Evolutionary conservation across 441 rosid species (phyloP), one percentile per base, ranked within the genome.

Genomic region (Mallotus japonicus): DNA sequence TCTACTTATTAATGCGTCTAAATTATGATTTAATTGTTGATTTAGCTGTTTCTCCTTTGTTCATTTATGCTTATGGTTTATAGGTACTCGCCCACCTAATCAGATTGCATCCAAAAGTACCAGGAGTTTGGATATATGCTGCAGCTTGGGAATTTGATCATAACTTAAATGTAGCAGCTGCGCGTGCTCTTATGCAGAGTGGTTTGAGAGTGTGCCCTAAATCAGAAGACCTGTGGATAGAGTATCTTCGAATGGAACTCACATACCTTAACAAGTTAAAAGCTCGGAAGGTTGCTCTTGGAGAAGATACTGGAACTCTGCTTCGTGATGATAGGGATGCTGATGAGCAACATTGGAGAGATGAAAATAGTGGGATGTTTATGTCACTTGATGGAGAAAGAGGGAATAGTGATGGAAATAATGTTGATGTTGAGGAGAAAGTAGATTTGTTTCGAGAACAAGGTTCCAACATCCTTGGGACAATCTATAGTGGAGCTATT

Each of bases 71-170:
- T 19, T 0, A 34, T 13, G 24, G 10, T 5, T n/a, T 54, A 73
- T 81, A 95, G 99, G 89, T 82, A 5, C 80, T 95, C 75, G 95
- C 97, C 75, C 95, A 92, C 79, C 86, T 84, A n/a, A 84, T 90
- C 55, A 87, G 98, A 76, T 88, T 92, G 80, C 99, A 91, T 73
- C 96, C 97, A 0, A 95, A 88, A 85, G 93, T 88, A 15, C 88
- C 96, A 1, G 97, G 87, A 53, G 90, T 92, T 57, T 95, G 98
- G 97, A 91, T 91, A 67, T 91, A 95, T 86, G 98, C 98, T 78
- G 98, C 98, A 9, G 96, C 95, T 54, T 95, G 99, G 98, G 97
- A 95, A 77, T 95, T 91, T 59, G 97, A 95, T 80, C 83, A 85
- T 57, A 91, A 95, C 76, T 82, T 91, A 68, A 92, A 92, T 73